Conservation (phyloP, 306 rosid genomes). For the Astragalus membranaceus region DNA sequence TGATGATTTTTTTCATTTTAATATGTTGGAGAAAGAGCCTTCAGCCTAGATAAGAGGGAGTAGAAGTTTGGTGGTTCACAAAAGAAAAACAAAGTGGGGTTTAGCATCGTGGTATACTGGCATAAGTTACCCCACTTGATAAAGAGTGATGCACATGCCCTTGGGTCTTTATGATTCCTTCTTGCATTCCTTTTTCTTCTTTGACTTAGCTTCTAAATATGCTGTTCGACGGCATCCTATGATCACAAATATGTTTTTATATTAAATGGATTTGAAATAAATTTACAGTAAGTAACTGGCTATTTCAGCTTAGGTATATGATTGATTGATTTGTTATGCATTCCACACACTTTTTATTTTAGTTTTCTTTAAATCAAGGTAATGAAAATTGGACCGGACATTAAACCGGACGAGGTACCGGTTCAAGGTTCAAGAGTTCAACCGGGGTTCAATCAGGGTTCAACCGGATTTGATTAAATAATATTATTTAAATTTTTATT, state of each 20-base stretch:
- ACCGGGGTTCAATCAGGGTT: too few relatives aligned
- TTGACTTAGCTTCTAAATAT: not conserved
- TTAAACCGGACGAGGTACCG: too few relatives aligned
- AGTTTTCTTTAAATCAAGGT: too few relatives aligned
- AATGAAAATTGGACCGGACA: too few relatives aligned
- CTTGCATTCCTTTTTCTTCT: not conserved
- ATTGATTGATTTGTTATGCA: not conserved
- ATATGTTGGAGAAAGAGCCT: not conserved
- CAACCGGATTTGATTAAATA: too few relatives aligned
- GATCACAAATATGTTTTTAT: not conserved
- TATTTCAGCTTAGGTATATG: not conserved
- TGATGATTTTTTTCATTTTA: not conserved
- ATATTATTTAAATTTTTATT: too few relatives aligned
- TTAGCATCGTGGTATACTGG: conserved; percentile 43
- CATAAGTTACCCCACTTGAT: conserved; percentile 56
- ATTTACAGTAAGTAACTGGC: not conserved
- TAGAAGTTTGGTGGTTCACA: conserved; percentile 18
- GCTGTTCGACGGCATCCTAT: conserved; percentile 13
- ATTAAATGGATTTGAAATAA: not conserved
- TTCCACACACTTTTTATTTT: too few relatives aligned
- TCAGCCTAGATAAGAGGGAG: conserved; percentile 18
- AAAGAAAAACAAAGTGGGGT: conserved; percentile 44
- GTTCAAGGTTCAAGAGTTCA: too few relatives aligned
- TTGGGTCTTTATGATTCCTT: conserved; percentile 24
- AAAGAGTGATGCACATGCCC: conserved; percentile 59